phyloP scores from a whole-genome alignment of 805 yeast species.

The Ogataea haglerorum region DNA sequence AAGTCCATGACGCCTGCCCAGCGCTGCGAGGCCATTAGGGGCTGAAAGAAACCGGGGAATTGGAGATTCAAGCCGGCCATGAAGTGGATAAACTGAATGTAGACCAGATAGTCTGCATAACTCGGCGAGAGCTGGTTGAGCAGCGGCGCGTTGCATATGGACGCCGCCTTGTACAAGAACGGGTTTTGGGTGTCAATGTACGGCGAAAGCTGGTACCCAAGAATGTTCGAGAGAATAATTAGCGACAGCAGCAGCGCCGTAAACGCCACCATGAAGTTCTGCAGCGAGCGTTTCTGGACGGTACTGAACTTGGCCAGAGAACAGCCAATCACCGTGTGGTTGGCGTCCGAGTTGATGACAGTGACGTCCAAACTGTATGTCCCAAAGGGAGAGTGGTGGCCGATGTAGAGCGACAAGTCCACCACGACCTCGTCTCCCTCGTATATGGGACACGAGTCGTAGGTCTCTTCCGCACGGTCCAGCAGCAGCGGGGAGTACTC shows the following conservation, averaged over 20 bases:
- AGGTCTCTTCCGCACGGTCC: background rate
- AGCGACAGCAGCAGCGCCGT: constrained; percentile 40
- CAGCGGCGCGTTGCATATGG: constrained; percentile 56
- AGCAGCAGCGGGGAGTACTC: background rate
- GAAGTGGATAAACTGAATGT: constrained; percentile 58
- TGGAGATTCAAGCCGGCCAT: constrained; percentile 50
- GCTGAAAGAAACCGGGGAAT: constrained; percentile 64
- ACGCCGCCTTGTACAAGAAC: constrained; percentile 49
- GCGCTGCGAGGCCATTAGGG: constrained; percentile 44
- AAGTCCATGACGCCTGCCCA: constrained; percentile 54
- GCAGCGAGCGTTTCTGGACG: constrained; percentile 35
- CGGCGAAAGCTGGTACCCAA: constrained; percentile 46
- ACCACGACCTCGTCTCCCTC: constrained; percentile 26
- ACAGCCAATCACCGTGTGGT: constrained; percentile 44
- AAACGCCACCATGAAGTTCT: constrained; percentile 37
- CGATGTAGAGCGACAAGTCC: constrained; percentile 22
- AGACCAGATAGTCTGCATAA: constrained; percentile 44
- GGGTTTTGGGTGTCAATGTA: constrained; percentile 57
- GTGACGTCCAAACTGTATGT: constrained; percentile 42
- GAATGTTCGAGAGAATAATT: constrained; percentile 33
- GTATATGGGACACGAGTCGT: constrained; percentile 29
- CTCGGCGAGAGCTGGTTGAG: constrained; percentile 56
- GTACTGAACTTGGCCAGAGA: constrained; percentile 48
- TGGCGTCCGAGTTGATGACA: constrained; percentile 38
- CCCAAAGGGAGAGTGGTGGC: constrained; percentile 37